Evolutionary conservation across 305 asterid species (phyloP), one percentile per base, ranked within the genome.

Genomic region (Solanum chacoense): DNA sequence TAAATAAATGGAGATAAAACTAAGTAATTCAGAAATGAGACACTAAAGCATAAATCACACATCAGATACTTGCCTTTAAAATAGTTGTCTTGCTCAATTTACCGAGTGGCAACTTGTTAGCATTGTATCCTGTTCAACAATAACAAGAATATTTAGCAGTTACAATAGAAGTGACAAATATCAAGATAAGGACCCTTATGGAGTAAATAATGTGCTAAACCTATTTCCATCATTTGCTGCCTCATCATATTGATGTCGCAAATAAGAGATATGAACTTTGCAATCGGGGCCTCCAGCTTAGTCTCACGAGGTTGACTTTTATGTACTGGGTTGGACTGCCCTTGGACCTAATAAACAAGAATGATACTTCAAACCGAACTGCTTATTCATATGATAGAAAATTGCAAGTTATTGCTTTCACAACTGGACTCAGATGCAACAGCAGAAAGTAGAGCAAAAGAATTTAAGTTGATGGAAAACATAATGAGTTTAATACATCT

Each of bases 141-240:
- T 28, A 88, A 16, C 77, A 65, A 87, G 13, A 40, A 84, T n/a
- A n/a, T 22, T 16, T 5, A 20, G 9, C 28, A 84, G 14, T 71
- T 50, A 22, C 5, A 28, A 31, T 73, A 24, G 24, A 38, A 69
- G 29, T 11, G 31, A 26, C 45, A n/a, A 78, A 80, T 36, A 83
- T 35, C 88, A 81, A 76, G 83, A 88, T 40, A 85, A 40, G 78
- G 85, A 89, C n/a, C 50, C 45, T 75, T 59, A 80, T 79, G 55
- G 85, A 34, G 37, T 29, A 74, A 88, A 22, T 28, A 38, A 77
- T 32, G 85, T 74, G 18, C 71, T 85, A 29, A 65, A 96, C 98
- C 98, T 94, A 97, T 96, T 92, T 97, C 99, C 92, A 95, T 93
- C 99, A 97, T 97, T 86, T 96, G 99, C 88, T 97, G 98, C 93